phyloP scores from a whole-genome alignment of 176 grass and related monocot species.

The Eragrostis nindensis region DNA sequence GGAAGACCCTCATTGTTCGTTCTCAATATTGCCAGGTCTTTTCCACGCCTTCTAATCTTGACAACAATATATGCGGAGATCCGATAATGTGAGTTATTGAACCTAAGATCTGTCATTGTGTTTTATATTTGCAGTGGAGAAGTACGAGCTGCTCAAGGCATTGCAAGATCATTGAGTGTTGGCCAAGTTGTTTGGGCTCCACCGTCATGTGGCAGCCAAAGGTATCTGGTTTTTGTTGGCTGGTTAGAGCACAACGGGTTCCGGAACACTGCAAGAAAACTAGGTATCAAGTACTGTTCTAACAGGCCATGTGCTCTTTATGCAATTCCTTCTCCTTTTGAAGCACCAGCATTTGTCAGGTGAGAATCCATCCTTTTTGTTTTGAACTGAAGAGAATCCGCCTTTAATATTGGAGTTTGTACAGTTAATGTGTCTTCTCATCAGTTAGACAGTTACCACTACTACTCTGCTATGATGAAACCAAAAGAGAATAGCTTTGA shows the following conservation, averaged over 20 bases:
- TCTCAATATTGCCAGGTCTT: slow-evolving; percentile 59
- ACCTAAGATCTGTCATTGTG: slow-evolving; percentile 1
- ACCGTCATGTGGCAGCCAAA: slow-evolving; percentile 39
- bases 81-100: background rate
- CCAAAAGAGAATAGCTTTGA: background rate
- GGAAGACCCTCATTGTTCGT: slow-evolving; percentile 67
- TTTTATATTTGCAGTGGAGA: slow-evolving; percentile 55
- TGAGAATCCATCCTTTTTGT: slow-evolving; percentile 24
- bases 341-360: slow-evolving; percentile 23
- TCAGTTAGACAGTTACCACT: background rate
- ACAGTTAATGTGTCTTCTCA: background rate
- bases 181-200: slow-evolving; percentile 81
- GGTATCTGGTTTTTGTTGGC: slow-evolving; percentile 63
- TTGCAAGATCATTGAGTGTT: slow-evolving; percentile 48
- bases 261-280: slow-evolving; percentile 53
- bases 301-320: slow-evolving; percentile 77
- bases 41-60: slow-evolving; percentile 1
- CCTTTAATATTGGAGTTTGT: background rate
- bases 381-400: no score
- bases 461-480: background rate
- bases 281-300: slow-evolving; percentile 82
- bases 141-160: slow-evolving; percentile 47
- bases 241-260: slow-evolving; percentile 63
- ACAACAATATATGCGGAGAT: background rate
- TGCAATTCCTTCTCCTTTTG: slow-evolving; percentile 48